Percentiles rank a stretch among this genome's conserved stretches.
Evolutionary conservation across 345 rosid genomes (phyloP).

Genomic region (Mallotus nudiflorus): DNA sequence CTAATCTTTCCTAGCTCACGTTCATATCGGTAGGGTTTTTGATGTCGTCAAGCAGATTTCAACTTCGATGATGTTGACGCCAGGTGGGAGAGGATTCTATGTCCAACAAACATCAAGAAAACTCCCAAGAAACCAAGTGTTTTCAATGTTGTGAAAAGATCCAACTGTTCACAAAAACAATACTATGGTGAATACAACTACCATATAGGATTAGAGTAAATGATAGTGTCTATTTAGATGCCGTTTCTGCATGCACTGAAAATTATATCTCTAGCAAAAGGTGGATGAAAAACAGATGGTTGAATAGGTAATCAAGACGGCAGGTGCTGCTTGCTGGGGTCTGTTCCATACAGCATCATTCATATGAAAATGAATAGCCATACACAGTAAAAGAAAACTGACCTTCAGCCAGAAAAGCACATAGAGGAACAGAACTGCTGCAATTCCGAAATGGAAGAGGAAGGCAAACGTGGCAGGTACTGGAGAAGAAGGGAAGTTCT

Average conservation of each 20-base stretch:
- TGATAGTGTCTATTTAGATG: too few relatives aligned
- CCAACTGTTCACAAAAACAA: slow-evolving; percentile 53
- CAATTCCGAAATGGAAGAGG: slow-evolving; percentile 87
- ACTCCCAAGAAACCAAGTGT: slow-evolving; percentile 71
- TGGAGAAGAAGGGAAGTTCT: slow-evolving; percentile 75
- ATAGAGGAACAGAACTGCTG: slow-evolving; percentile 79
- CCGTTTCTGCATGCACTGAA: too few relatives aligned
- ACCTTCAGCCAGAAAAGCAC: slow-evolving; percentile 97
- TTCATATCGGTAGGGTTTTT: background rate
- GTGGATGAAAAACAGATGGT: background rate
- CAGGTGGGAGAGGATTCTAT: slow-evolving; percentile 74
- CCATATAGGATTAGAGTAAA: background rate
- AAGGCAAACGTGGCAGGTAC: slow-evolving; percentile 62
- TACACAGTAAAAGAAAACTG: slow-evolving; percentile 8
- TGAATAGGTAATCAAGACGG: too few relatives aligned
- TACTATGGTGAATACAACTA: background rate
- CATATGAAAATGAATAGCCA: background rate
- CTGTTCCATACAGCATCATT: background rate
- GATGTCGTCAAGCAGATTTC: slow-evolving; percentile 52
- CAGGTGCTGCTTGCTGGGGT: background rate
- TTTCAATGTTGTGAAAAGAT: slow-evolving; percentile 89
- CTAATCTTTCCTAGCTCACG: background rate
- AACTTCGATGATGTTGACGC: slow-evolving; percentile 78
- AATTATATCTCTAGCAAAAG: too few relatives aligned
- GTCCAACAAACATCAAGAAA: slow-evolving; percentile 83